Percentiles rank a stretch among this genome's conserved stretches.
Evolutionary conservation across 345 rosid genomes (phyloP).

Genomic region (Syzygium aqueum): DNA sequence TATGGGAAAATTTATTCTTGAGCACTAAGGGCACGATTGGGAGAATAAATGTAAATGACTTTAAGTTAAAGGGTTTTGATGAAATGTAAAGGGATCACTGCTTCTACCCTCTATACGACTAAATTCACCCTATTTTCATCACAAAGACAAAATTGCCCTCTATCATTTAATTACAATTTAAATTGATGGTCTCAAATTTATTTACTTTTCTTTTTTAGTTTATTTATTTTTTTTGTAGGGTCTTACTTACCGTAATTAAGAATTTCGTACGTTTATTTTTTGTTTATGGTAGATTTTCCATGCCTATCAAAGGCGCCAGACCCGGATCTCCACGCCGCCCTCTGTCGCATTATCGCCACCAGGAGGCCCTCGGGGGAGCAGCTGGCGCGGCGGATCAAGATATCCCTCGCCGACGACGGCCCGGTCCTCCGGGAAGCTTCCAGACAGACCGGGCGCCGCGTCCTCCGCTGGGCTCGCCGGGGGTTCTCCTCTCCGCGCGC

Average conservation of each 20-base stretch:
- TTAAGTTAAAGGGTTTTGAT: fast-evolving
- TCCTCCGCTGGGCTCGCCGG: conserved; percentile 64
- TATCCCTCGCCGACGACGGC: conserved; percentile 31
- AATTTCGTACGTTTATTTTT: too few relatives aligned
- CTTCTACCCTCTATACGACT: too few relatives aligned
- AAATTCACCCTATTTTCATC: too few relatives aligned
- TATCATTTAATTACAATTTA: too few relatives aligned
- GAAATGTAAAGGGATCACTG: neutral
- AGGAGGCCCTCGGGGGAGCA: conserved; percentile 22
- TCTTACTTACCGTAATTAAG: too few relatives aligned
- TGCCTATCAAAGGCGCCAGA: neutral
- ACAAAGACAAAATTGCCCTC: too few relatives aligned
- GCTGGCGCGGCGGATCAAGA: conserved; percentile 39
- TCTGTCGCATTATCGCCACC: conserved; percentile 30
- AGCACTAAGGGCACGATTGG: neutral
- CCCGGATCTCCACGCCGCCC: conserved; percentile 22
- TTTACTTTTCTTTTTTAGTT: too few relatives aligned
- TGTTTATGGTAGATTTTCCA: too few relatives aligned
- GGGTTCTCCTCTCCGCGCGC: conserved; percentile 76
- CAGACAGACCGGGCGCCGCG: conserved; percentile 23
- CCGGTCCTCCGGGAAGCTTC: conserved; percentile 52
- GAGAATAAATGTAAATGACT: neutral
- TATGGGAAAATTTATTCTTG: neutral
- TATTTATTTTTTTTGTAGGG: too few relatives aligned
- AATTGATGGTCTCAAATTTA: too few relatives aligned